A percentile compares a stretch with the other conserved stretches of the same genome.
Evolutionary conservation across 2,329 filamentous ascomycete genomes (phyloP).

Genomic region (Diaporthe aspalathi): DNA sequence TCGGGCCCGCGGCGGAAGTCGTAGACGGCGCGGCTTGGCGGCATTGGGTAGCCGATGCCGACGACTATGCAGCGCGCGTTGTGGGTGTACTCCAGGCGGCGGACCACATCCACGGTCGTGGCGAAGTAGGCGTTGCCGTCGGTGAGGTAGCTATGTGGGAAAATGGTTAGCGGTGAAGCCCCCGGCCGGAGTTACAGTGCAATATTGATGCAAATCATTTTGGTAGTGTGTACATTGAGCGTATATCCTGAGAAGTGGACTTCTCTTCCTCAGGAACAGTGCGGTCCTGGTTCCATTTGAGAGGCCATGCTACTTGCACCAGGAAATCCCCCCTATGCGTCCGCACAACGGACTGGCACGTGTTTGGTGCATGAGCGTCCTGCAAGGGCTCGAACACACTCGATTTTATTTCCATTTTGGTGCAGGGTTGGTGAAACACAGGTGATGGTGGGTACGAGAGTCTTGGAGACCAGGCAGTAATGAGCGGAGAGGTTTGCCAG

Average conservation of each 20-base stretch:
- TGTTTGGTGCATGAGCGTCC: conserved; percentile 14
- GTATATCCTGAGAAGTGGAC: background rate
- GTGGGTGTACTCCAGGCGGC: conserved; percentile 28
- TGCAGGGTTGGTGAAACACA: background rate
- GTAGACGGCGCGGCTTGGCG: conserved; percentile 1
- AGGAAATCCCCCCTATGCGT: conserved; percentile 26
- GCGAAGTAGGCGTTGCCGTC: conserved; percentile 26
- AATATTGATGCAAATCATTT: background rate
- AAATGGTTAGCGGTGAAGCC: background rate
- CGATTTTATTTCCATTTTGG: conserved; percentile 3
- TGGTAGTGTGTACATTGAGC: conserved; percentile 1
- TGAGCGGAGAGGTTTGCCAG: background rate
- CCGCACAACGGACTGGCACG: conserved; percentile 14
- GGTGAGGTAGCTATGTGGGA: conserved; percentile 6
- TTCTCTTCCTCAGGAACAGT: background rate
- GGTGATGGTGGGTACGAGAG: background rate
- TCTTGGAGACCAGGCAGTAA: background rate
- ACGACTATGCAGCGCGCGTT: conserved; percentile 18
- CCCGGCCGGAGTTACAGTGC: background rate
- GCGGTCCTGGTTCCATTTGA: conserved; percentile 27
- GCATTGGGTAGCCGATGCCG: conserved; percentile 23
- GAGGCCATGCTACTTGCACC: conserved; percentile 25
- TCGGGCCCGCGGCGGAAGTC: conserved; percentile 25
- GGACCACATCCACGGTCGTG: conserved; percentile 14
- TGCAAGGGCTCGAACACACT: conserved; percentile 16